phyloP scores from a whole-genome alignment of 768 basidiomycete genomes.

The Podaxis sp. region DNA sequence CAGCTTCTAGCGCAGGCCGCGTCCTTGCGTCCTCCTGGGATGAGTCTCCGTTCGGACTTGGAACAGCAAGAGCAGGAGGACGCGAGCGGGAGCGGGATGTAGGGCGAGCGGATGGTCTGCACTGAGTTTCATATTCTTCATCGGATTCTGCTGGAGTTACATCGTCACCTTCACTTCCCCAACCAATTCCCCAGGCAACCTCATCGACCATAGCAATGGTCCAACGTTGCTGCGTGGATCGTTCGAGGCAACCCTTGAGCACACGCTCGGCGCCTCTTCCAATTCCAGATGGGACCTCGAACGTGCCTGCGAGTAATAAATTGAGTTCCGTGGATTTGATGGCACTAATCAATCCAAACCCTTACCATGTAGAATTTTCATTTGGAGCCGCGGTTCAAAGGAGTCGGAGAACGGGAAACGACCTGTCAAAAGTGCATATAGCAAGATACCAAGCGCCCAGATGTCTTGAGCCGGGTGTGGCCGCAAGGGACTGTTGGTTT shows the following conservation, averaged over 20 bases:
- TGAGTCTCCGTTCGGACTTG: constrained; percentile 16
- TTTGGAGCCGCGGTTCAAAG: constrained; percentile 88
- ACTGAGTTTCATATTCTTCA: constrained; percentile 21
- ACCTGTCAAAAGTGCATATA: constrained; percentile 84
- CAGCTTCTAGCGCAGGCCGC: constrained; percentile 33
- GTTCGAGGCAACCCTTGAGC: constrained; percentile 78
- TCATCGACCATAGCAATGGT: constrained; percentile 79
- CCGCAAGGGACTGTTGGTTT: constrained; percentile 35
- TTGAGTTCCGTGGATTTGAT: constrained; percentile 12
- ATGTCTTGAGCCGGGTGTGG: constrained; percentile 84
- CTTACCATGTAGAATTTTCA: constrained; percentile 87
- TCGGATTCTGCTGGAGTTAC: constrained; percentile 33
- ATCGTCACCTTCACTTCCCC: constrained; percentile 54
- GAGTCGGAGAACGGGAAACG: constrained; percentile 85
- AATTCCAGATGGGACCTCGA: constrained; percentile 54
- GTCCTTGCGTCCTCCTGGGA: constrained; percentile 27
- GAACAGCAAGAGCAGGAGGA: constrained; percentile 20
- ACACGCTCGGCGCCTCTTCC: constrained; percentile 67
- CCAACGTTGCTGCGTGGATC: constrained; percentile 65
- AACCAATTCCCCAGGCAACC: constrained; percentile 78
- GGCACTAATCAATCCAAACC: constrained; percentile 20
- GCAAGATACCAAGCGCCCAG: constrained; percentile 92
- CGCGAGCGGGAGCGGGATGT: constrained; percentile 32
- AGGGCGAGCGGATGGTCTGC: constrained; percentile 18
- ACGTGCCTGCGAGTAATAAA: constrained; percentile 48